Percentiles rank a stretch among this genome's conserved stretches.
phyloP scores from a whole-genome alignment of 495 filamentous ascomycete species.

The Neurospora tetraspora region DNA sequence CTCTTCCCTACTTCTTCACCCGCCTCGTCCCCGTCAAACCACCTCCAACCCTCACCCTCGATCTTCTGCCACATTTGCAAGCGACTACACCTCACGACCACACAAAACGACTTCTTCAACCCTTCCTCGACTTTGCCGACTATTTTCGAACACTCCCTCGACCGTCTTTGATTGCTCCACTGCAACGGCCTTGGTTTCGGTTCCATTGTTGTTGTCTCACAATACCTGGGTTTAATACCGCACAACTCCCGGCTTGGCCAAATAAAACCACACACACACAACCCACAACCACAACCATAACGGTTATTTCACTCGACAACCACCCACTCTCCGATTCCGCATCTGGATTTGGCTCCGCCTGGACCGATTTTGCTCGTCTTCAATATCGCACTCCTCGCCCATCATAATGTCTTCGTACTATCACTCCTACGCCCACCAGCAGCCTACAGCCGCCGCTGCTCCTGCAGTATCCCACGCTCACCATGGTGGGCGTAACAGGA shows the following conservation, averaged over 20 bases:
- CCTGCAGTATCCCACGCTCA: conserved; percentile 55
- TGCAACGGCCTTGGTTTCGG: conserved; percentile 6
- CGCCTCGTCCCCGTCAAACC: conserved; percentile 18
- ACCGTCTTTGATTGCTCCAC: neutral
- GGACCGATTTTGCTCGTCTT: conserved; percentile 5
- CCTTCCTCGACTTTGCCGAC: neutral
- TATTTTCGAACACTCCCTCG: conserved; percentile 1
- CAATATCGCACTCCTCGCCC: conserved; percentile 5
- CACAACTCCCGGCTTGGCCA: conserved; percentile 13
- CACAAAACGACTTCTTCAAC: neutral
- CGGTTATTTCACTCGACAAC: conserved; percentile 19
- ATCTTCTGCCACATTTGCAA: neutral
- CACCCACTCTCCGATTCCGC: conserved; percentile 13
- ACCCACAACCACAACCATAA: conserved; percentile 11
- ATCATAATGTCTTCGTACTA: conserved; percentile 69
- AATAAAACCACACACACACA: conserved; percentile 9
- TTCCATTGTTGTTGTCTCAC: conserved; percentile 27
- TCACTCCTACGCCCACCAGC: conserved; percentile 55
- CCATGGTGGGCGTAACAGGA: conserved; percentile 77
- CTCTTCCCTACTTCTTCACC: conserved; percentile 23
- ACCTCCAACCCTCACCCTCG: conserved; percentile 3
- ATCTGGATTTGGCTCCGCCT: conserved; percentile 5
- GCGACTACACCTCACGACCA: neutral
- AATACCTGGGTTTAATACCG: conserved; percentile 13
- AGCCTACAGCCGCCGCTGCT: conserved; percentile 46